Evolutionary conservation across 345 rosid species (phyloP).

Genomic region (Sonneratia caseolaris): DNA sequence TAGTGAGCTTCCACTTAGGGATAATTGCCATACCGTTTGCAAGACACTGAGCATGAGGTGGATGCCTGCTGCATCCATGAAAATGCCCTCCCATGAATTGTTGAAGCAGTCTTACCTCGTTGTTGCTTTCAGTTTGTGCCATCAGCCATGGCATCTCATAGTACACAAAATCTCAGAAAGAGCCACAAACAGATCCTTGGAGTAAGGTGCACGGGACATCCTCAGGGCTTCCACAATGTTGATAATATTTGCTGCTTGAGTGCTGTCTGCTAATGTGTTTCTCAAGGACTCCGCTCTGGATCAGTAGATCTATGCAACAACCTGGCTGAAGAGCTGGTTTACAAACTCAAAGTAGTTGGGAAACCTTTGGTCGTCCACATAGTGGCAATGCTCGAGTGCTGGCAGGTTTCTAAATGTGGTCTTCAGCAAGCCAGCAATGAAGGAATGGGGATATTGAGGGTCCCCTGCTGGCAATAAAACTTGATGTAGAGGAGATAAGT

Average conservation of each 20-base stretch:
- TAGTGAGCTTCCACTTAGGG: no score
- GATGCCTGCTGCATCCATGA: constrained; percentile 3
- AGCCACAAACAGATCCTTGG: not conserved
- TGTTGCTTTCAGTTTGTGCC: constrained; percentile 11
- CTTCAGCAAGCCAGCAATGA: not conserved
- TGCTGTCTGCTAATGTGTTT: constrained; percentile 1
- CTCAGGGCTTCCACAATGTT: not conserved
- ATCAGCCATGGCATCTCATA: constrained; percentile 2
- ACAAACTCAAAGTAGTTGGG: not conserved
- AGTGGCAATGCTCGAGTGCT: constrained; percentile 13
- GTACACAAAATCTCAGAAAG: not conserved
- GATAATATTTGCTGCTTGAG: not conserved
- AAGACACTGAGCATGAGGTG: not conserved
- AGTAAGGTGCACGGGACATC: not conserved
- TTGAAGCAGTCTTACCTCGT: constrained; percentile 12
- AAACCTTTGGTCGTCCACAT: accelerated
- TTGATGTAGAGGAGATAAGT: constrained; percentile 2
- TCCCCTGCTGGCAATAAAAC: constrained; percentile 9
- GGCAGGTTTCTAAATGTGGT: constrained; percentile 4
- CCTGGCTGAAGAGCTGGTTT: no score
- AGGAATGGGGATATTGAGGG: constrained; percentile 5
- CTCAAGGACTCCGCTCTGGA: not conserved
- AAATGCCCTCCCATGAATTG: constrained; percentile 15
- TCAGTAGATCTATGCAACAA: not conserved
- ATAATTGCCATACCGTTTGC: not conserved